A percentile compares a stretch with the other conserved stretches of the same genome.
Evolutionary conservation across 805 yeast genomes (phyloP).

Genomic region (Ogataea dorogensis): DNA sequence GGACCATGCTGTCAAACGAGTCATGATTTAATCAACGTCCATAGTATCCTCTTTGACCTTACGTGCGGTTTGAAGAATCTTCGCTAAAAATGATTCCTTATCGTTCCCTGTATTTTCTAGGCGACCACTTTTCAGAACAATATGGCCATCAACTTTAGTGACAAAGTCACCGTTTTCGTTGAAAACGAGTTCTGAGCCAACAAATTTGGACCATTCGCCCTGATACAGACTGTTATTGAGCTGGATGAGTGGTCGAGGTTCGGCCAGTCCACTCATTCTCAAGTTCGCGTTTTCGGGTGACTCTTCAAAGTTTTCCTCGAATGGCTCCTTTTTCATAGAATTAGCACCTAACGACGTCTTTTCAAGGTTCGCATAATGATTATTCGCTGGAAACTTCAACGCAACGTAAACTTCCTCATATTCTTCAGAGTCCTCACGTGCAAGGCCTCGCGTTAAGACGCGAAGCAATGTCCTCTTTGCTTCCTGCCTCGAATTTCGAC

Average conservation of each 20-base stretch:
- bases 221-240: conserved; percentile 60
- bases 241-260: conserved; percentile 54
- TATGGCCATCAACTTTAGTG: conserved; percentile 31
- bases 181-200: conserved; percentile 64
- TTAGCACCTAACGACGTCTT: conserved; percentile 17
- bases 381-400: conserved; percentile 47
- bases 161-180: conserved; percentile 37
- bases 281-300: conserved; percentile 24
- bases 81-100: conserved; percentile 24
- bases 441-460: conserved; percentile 39
- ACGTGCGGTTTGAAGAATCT: conserved; percentile 26
- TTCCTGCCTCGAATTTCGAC: conserved; percentile 77
- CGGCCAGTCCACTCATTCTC: conserved; percentile 55
- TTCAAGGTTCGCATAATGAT: conserved; percentile 25
- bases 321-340: conserved; percentile 17
- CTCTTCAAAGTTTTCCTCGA: conserved; percentile 13
- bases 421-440: conserved; percentile 31
- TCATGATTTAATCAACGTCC: conserved; percentile 19
- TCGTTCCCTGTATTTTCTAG: conserved; percentile 25
- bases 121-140: conserved; percentile 33
- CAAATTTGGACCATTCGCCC: conserved; percentile 73
- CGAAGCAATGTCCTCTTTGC: conserved; percentile 75
- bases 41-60: conserved; percentile 5
- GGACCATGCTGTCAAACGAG: conserved; percentile 44
- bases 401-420: conserved; percentile 52